Evolutionary conservation across 805 yeast genomes (phyloP), one percentile per base, ranked within the genome.

Genomic region (Priceomyces melissophilus): DNA sequence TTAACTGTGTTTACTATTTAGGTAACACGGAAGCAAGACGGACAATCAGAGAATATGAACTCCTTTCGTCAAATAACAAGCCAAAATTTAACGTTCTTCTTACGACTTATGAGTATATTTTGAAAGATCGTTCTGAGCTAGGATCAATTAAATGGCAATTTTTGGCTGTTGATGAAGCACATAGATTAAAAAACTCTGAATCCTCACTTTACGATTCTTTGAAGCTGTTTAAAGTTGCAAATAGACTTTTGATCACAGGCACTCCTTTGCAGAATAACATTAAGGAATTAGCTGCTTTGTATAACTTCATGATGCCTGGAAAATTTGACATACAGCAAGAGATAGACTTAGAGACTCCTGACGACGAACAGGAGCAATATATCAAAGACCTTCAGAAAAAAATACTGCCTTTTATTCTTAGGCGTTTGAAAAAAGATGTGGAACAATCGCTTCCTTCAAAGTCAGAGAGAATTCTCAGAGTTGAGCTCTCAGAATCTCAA

Each of bases 141-240:
- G 96, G 96, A 3, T 59, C 78, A 23, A 78, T 93, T 44, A 84
- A 78, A 60, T 93, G 99, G 99, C 97, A 90, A 60, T 93, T 84
- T 58, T 66, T 95, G 50, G 99, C 99, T 2, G 98, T 93, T 17
- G 99, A 93, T 63, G 99, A 93, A 67, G 99, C 99, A 4, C 99
- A 93, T 67, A 77, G 99, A 57, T 73, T 93, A 58, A 93, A 93
- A 54, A 93, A 93, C 58, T 87, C 96, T 0, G 97, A 90, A 60
- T 82, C 93, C 23, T 90, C 98, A 0, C 68, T 93, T 31, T 93
- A 93, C 60, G 98, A 91, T 57, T 83, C 96, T 2, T 72, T 93
- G 43, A 77, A 73, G 53, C 85, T 83, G 48, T 88, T 93, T 69
- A 85, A 82, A 53, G 93, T 84, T 9, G 75, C 82, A 2, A 93